Percentiles rank a stretch among this genome's conserved stretches.
phyloP scores from a whole-genome alignment of 2,329 filamentous ascomycete genomes.

The Tolypocladium ovalisporum region DNA sequence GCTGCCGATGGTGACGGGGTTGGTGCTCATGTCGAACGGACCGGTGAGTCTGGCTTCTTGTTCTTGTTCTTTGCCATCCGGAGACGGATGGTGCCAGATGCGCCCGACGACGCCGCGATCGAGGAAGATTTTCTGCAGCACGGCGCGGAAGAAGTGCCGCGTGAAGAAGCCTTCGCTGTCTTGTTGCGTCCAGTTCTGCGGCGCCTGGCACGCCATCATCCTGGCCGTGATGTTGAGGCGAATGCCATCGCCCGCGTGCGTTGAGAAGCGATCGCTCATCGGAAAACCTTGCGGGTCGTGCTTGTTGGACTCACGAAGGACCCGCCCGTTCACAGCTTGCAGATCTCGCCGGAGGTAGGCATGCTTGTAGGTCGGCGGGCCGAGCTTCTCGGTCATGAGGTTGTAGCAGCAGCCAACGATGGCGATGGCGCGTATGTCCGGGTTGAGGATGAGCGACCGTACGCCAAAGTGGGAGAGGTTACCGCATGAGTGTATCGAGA shows the following conservation, averaged over 20 bases:
- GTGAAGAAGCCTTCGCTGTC: slow-evolving; percentile 87
- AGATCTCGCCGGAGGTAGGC: slow-evolving; percentile 62
- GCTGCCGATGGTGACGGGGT: slow-evolving; percentile 78
- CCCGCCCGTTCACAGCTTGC: slow-evolving; percentile 56
- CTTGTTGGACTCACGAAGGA: slow-evolving; percentile 56
- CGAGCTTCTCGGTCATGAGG: slow-evolving; percentile 79
- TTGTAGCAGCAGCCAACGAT: slow-evolving; percentile 99
- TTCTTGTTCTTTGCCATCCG: neutral
- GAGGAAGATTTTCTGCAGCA: slow-evolving; percentile 85
- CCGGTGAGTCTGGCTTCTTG: slow-evolving; percentile 15
- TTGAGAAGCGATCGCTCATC: slow-evolving; percentile 65
- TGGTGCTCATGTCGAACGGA: slow-evolving; percentile 49
- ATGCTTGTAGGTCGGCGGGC: slow-evolving; percentile 77
- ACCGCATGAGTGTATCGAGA: slow-evolving; percentile 94
- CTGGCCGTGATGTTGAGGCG: slow-evolving; percentile 90
- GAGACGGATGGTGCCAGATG: slow-evolving; percentile 25
- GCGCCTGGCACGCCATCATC: slow-evolving; percentile 97
- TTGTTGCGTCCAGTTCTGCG: slow-evolving; percentile 73
- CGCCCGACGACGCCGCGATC: slow-evolving; percentile 68
- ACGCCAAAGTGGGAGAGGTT: slow-evolving; percentile 95
- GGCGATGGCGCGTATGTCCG: slow-evolving; percentile 76
- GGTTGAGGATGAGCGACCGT: slow-evolving; percentile 74
- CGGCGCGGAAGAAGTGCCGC: slow-evolving; percentile 82
- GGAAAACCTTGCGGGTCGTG: slow-evolving; percentile 88
- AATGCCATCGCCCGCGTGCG: slow-evolving; percentile 51